Base-by-base conservation (phyloP, 345 rosid genomes). In the Camelina sativa region DNA sequence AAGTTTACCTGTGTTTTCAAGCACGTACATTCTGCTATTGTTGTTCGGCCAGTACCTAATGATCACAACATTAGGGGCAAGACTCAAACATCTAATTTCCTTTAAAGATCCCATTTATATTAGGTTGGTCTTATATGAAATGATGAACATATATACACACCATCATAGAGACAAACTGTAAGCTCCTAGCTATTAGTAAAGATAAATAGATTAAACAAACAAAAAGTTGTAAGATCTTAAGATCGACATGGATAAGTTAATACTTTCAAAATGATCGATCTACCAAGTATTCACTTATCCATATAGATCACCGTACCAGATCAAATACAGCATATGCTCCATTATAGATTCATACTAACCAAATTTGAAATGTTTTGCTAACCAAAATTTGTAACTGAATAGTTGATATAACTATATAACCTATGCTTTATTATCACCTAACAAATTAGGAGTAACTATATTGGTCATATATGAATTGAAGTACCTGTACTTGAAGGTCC, bases 21-120 rank as follows among this genome's bases (percentile, higher is more conserved):
- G 88, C 38, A 96, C 98, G 59, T 96, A 92, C 98, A 96, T 96
- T 52, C 98, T 77, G 74, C 99, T 96, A 62, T 88, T 96, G 89
- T 96, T 96, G 66, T 92, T 92, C 17, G 99, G 99, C 98, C 99
- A 92, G 79, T 86, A 96, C 88, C 99, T 96, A 88, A 17, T 55
- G 38, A 81, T 62, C 19, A 78, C 11, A 60, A 67, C 43, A 47
- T 63, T 62, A 75, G 61, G 13, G 23, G 23, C 40, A 52, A 48
- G 8, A 60, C 57, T 75, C 54, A 34, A 73, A 43, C 15, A 65
- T 55, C 9, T 40, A 65, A n/a, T 44, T 58, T 32, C 47, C 34
- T 53, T 11, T 38, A 41, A 54, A 13, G 10, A 53, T 41, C 22
- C 16, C 43, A 38, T 50, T 61, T 3, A 17, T 11, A 35, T 25